phyloP scores from a whole-genome alignment of 116 monocot species.

The Phalaenopsis hybrid region DNA sequence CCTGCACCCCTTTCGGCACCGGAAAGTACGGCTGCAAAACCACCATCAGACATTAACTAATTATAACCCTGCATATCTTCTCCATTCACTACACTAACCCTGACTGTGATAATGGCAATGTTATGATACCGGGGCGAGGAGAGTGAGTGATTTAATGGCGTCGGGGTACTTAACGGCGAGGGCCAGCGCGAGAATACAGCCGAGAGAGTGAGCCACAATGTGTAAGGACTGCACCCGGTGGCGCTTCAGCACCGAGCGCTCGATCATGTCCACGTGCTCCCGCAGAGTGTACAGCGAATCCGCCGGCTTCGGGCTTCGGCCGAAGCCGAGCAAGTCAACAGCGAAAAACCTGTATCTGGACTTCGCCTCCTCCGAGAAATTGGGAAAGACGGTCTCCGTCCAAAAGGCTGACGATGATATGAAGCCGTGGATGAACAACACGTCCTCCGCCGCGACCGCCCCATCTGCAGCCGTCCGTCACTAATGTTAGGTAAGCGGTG shows the following conservation, averaged over 20 bases:
- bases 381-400: conserved; percentile 56
- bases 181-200: conserved; percentile 59
- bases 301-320: conserved; percentile 53
- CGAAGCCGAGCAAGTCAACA: conserved; percentile 55
- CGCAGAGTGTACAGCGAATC: conserved; percentile 60
- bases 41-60: neutral
- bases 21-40: conserved; percentile 47
- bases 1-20: conserved; percentile 48
- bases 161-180: conserved; percentile 54
- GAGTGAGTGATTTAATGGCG: conserved; percentile 56
- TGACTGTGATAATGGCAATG: neutral
- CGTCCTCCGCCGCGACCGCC: conserved; percentile 22
- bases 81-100: too few species aligned
- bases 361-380: conserved; percentile 22
- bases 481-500: conserved; percentile 14
- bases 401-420: conserved; percentile 49
- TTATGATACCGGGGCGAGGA: conserved; percentile 37
- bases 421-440: conserved; percentile 50
- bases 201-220: conserved; percentile 70
- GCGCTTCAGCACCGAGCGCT: conserved; percentile 34
- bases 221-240: conserved; percentile 38
- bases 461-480: neutral
- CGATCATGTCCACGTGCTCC: conserved; percentile 65
- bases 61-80: neutral
- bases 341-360: conserved; percentile 40